Percentiles rank a stretch among this genome's conserved stretches.
Conservation (phyloP, 2,329 filamentous ascomycete species). For the Pseudogymnoascus sp. region DNA sequence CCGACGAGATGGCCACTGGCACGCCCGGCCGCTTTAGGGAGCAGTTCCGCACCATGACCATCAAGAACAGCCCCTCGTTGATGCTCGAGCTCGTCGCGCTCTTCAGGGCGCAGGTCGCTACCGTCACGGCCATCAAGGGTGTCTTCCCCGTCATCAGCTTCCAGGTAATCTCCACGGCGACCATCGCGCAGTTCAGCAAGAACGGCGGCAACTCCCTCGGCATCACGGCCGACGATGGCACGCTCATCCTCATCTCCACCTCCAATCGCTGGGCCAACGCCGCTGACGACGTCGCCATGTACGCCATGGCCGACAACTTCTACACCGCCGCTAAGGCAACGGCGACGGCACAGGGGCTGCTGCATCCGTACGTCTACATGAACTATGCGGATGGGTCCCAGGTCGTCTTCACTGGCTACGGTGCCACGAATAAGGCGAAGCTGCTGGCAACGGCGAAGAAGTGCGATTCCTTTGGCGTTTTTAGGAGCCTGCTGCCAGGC, state of each 20-base stretch:
- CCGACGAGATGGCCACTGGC: not conserved
- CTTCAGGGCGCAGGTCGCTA: not conserved
- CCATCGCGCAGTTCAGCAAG: not conserved
- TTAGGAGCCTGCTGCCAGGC: constrained; percentile 24
- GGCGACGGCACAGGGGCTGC: not conserved
- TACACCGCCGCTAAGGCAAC: not conserved
- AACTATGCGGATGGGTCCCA: constrained; percentile 41
- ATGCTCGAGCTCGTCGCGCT: not conserved
- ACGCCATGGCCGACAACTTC: not conserved
- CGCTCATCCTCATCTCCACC: constrained; percentile 10
- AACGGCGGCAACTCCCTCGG: not conserved
- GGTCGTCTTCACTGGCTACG: constrained; percentile 36
- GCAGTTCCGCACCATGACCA: not conserved
- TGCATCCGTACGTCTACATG: constrained; percentile 29
- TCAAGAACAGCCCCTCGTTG: not conserved
- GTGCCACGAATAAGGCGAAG: constrained; percentile 31
- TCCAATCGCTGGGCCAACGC: not conserved
- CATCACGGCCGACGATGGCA: not conserved
- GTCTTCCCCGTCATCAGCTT: not conserved
- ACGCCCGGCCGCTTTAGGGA: not conserved
- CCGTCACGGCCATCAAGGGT: not conserved
- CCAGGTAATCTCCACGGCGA: not conserved
- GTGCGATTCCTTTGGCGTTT: constrained; percentile 33
- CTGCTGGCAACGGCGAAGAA: constrained; percentile 27
- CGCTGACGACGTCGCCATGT: not conserved